These are phyloP conservation scores for Fusarium pilosicola DNA, from an alignment of 2,329 filamentous ascomycete species.

Conservation along the genomic window DNA sequence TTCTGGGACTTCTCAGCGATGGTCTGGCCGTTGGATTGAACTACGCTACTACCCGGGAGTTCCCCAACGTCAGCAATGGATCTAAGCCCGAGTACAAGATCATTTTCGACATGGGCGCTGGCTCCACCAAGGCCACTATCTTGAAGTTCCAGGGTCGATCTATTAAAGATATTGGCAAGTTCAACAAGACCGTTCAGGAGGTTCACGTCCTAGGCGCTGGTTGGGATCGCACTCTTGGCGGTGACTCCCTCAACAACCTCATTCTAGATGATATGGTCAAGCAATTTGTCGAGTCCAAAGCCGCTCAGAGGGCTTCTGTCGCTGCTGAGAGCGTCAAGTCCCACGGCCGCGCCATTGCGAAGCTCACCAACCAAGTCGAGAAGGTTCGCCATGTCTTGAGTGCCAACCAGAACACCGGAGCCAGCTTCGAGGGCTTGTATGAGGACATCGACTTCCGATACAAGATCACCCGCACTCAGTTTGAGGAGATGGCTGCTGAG, in stretches of 20 bases:
- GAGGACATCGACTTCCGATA: slow-evolving; percentile 95
- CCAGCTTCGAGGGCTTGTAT: slow-evolving; percentile 88
- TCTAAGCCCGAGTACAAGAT: slow-evolving; percentile 91
- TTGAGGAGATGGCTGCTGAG: slow-evolving; percentile 79
- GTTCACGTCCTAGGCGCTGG: slow-evolving; percentile 87
- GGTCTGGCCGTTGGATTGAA: slow-evolving; percentile 93
- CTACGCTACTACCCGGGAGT: slow-evolving; percentile 91
- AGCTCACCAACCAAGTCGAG: slow-evolving; percentile 93
- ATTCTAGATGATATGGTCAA: slow-evolving; percentile 90
- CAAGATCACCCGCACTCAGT: slow-evolving; percentile 81
- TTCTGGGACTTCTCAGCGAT: slow-evolving; percentile 87
- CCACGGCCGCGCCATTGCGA: slow-evolving; percentile 87
- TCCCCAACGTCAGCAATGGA: slow-evolving; percentile 84
- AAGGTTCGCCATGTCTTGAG: slow-evolving; percentile 88
- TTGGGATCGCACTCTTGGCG: slow-evolving; percentile 91
- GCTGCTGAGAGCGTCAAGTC: slow-evolving; percentile 71
- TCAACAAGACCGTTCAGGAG: slow-evolving; percentile 97
- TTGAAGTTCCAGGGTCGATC: slow-evolving; percentile 88
- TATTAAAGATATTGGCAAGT: slow-evolving; percentile 91
- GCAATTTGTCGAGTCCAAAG: slow-evolving; percentile 77
- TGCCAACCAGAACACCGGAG: slow-evolving; percentile 84
- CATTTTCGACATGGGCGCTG: slow-evolving; percentile 97
- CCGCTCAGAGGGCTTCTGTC: slow-evolving; percentile 71
- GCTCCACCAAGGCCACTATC: slow-evolving; percentile 89
- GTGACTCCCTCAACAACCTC: slow-evolving; percentile 86